phyloP scores from a whole-genome alignment of 106 monocot genomes.

The Apostasia ramifera region DNA sequence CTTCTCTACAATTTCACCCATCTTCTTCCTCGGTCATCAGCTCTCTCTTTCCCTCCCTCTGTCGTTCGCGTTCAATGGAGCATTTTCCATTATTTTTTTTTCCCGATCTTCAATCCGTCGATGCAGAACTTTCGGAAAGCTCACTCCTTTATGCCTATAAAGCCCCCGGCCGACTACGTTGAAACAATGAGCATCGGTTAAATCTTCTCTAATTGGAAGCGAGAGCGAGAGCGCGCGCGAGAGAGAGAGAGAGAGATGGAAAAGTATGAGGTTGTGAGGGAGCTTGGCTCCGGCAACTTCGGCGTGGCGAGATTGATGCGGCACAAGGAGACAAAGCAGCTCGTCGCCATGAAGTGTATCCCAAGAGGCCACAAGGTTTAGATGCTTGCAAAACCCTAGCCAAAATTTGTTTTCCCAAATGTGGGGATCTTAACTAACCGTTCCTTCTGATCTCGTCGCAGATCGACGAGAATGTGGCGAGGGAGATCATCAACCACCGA shows the following conservation, averaged over 20 bases:
- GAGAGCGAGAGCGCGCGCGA: neutral
- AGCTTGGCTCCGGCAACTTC: slow-evolving; percentile 90
- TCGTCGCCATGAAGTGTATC: slow-evolving; percentile 98
- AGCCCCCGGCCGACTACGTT: neutral
- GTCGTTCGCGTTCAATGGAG: no score
- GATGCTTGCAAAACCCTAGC: neutral
- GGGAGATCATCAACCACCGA: slow-evolving; percentile 86
- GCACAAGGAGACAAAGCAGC: slow-evolving; percentile 88
- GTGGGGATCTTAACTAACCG: neutral
- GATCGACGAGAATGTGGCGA: slow-evolving; percentile 85
- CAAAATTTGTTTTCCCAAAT: neutral
- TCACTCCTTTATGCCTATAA: neutral
- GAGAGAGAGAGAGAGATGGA: slow-evolving; percentile 46
- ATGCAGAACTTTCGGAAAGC: no score
- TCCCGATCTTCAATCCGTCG: no score
- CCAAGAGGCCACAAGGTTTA: slow-evolving; percentile 79
- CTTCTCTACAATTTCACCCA: no score
- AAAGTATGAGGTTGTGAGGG: slow-evolving; percentile 87
- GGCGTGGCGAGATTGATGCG: slow-evolving; percentile 87
- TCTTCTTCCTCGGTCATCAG: no score
- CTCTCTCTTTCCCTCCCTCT: no score
- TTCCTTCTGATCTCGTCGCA: slow-evolving; percentile 9
- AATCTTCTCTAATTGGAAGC: neutral
- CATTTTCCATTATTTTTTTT: no score
- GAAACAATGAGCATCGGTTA: neutral